Evolutionary conservation across 768 basidiomycete genomes (phyloP).

Genomic region (Tulasnella calospora): DNA sequence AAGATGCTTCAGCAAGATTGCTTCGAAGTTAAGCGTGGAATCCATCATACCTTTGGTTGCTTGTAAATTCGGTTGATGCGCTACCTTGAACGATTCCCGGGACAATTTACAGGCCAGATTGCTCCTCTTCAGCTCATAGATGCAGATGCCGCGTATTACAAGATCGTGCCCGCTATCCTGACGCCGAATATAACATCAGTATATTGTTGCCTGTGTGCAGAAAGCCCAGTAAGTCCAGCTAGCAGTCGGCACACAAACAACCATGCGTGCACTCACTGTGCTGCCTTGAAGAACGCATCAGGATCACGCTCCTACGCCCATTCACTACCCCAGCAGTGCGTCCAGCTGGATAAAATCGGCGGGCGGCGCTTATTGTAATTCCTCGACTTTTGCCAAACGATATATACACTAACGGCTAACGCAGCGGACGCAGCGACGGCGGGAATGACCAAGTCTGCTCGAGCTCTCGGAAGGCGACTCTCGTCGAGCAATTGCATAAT

Average conservation of each 20-base stretch:
- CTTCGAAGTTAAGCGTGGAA: not conserved
- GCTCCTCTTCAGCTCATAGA: not conserved
- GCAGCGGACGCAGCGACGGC: too few relatives aligned
- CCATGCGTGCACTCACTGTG: too few relatives aligned
- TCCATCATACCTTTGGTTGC: slow-evolving; percentile 13
- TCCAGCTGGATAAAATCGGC: too few relatives aligned
- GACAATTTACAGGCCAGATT: not conserved
- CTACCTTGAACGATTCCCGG: not conserved
- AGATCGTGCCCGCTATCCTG: not conserved
- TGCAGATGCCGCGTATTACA: not conserved
- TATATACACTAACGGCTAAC: too few relatives aligned
- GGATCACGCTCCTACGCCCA: too few relatives aligned
- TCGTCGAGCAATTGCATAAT: too few relatives aligned
- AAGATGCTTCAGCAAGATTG: not conserved
- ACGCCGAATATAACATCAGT: slow-evolving; percentile 11
- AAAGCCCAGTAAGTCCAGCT: not conserved
- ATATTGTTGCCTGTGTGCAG: not conserved
- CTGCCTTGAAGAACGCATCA: too few relatives aligned
- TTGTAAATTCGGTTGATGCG: slow-evolving; percentile 20
- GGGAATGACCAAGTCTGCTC: too few relatives aligned
- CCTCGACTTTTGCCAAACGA: too few relatives aligned
- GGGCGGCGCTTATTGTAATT: too few relatives aligned
- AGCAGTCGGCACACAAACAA: not conserved
- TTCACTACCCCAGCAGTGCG: not conserved
- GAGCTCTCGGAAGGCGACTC: not conserved